A percentile compares a stretch with the other conserved stretches of the same genome.
Conservation (phyloP, 768 basidiomycete species). For the Kwoniella sp. region DNA sequence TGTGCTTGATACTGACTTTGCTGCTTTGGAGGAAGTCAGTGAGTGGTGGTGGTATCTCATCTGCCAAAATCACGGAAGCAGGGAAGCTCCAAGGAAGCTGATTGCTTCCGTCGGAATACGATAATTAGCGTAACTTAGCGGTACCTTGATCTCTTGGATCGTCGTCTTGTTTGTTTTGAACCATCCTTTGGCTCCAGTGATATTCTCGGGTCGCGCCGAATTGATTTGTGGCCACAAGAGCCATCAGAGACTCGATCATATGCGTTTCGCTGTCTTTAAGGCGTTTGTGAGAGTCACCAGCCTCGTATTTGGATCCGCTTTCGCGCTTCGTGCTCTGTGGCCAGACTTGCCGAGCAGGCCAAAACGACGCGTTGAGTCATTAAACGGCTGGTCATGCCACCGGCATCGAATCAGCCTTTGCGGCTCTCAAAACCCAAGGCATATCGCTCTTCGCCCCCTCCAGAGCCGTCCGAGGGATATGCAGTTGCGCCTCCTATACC, state of each 20-base stretch:
- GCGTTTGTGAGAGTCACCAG: too few species aligned
- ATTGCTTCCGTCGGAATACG: neutral
- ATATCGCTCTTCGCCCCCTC: neutral
- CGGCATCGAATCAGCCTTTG: neutral
- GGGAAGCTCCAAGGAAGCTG: neutral
- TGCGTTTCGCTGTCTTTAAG: too few species aligned
- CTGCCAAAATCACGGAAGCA: neutral
- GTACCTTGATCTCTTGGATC: neutral
- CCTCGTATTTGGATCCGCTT: too few species aligned
- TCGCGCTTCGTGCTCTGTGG: too few species aligned
- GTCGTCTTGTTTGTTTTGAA: neutral
- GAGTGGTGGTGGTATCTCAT: too few species aligned
- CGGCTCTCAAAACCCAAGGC: neutral
- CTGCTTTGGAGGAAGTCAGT: too few species aligned
- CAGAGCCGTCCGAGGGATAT: neutral
- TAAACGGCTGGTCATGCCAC: neutral
- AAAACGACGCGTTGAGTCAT: too few species aligned
- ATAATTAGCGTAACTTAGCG: neutral
- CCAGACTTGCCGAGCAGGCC: neutral
- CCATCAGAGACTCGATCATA: too few species aligned
- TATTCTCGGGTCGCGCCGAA: conserved; percentile 1
- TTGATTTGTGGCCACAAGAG: too few species aligned
- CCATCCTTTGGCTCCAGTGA: neutral
- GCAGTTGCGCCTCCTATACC: neutral
- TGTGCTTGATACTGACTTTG: too few species aligned